Conservation (phyloP, 169 alveolate genomes). For the Cyclospora cayetanensis region DNA sequence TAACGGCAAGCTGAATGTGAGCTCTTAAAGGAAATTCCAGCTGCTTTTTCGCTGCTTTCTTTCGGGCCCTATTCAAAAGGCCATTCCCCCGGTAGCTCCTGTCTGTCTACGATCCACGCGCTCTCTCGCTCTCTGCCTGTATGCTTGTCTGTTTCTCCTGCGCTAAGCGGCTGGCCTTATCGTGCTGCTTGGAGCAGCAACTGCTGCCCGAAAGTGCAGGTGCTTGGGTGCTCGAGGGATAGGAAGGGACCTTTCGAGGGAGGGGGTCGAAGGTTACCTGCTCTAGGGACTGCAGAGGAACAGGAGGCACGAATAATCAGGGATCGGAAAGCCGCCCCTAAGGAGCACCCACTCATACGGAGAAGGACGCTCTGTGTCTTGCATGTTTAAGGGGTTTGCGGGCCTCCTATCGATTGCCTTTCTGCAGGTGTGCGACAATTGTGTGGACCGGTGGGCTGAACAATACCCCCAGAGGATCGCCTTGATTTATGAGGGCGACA, state of each 20-base stretch:
- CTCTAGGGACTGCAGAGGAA: background rate
- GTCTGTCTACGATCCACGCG: background rate
- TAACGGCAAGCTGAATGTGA: conserved; percentile 89
- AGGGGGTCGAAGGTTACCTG: no score
- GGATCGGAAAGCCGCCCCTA: background rate
- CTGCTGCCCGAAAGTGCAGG: no score
- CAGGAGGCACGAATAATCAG: background rate
- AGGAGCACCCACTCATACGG: background rate
- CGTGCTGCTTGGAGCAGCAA: no score
- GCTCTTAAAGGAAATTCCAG: background rate
- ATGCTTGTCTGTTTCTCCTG: no score
- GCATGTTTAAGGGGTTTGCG: no score
- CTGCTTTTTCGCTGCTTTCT: background rate
- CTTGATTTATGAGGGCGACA: conserved; percentile 91
- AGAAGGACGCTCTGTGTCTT: background rate
- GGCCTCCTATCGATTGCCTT: no score
- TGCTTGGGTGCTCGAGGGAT: no score
- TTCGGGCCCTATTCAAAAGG: background rate
- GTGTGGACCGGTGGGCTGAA: conserved; percentile 95
- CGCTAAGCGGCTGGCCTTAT: no score
- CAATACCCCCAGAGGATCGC: conserved; percentile 86
- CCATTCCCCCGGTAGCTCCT: background rate
- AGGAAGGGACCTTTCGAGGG: no score
- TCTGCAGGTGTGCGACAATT: conserved; percentile 88
- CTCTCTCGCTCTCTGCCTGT: background rate